Evolutionary conservation across 768 basidiomycete species (phyloP).

Genomic region (Suillus cothurnatus): DNA sequence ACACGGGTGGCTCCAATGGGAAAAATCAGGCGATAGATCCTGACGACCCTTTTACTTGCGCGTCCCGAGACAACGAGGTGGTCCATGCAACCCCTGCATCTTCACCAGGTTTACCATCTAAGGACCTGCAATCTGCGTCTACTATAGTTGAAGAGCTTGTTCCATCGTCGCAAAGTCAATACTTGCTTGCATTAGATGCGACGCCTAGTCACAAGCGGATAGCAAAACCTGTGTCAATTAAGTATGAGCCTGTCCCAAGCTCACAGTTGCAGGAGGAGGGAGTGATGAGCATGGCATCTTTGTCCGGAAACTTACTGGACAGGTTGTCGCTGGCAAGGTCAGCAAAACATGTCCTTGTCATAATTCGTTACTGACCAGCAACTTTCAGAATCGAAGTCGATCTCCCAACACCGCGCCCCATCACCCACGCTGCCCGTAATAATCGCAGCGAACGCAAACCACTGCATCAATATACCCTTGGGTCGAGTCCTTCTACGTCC

Average conservation of each 20-base stretch:
- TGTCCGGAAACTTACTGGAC: neutral
- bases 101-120: neutral
- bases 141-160: constrained; percentile 16
- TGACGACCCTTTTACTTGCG: constrained; percentile 3
- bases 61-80: neutral
- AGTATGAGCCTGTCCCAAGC: constrained; percentile 23
- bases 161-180: constrained; percentile 36
- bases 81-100: neutral
- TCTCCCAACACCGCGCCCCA: neutral
- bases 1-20: neutral
- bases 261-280: constrained; percentile 37
- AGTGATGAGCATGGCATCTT: constrained; percentile 20
- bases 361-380: constrained; percentile 14
- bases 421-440: neutral
- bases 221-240: constrained; percentile 15
- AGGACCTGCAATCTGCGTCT: neutral
- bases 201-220: constrained; percentile 39
- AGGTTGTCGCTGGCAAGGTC: constrained; percentile 17
- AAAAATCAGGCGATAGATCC: neutral
- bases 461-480: constrained; percentile 3
- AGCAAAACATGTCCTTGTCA: constrained; percentile 1
- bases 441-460: constrained; percentile 4
- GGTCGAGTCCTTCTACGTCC: constrained; percentile 10
- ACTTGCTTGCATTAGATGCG: constrained; percentile 31
- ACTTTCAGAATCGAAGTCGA: neutral